phyloP scores from a whole-genome alignment of 2,329 filamentous ascomycete genomes.

The Aspergillus latus region DNA sequence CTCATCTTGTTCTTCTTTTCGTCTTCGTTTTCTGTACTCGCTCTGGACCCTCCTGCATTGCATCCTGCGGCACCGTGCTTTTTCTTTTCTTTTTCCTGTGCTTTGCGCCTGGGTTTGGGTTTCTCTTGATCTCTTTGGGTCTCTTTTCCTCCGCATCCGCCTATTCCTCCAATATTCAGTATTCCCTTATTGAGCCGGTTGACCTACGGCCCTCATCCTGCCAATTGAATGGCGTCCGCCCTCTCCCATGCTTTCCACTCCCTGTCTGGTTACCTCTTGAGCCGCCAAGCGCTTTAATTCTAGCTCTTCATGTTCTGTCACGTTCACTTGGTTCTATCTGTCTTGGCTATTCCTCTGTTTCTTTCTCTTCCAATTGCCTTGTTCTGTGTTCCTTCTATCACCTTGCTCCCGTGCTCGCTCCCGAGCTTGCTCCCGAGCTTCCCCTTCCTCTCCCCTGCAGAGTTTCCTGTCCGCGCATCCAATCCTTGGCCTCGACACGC shows the following conservation, averaged over 20 bases:
- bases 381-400: background rate
- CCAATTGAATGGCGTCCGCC: background rate
- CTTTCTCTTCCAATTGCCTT: slow-evolving; percentile 5
- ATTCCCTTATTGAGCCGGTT: background rate
- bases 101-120: slow-evolving; percentile 7
- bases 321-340: background rate
- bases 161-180: background rate
- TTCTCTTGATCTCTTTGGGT: slow-evolving; percentile 6
- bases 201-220: background rate
- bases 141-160: slow-evolving; percentile 1
- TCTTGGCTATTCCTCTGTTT: background rate
- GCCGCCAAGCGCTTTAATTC: slow-evolving; percentile 8
- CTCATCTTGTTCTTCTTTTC: slow-evolving; percentile 2
- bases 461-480: background rate
- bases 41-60: slow-evolving; percentile 1
- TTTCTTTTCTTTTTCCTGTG: slow-evolving; percentile 11
- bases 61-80: slow-evolving; percentile 14
- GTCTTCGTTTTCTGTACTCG: slow-evolving; percentile 11
- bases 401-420: no score
- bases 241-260: background rate
- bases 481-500: background rate
- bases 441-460: background rate
- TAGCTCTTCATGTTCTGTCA: background rate
- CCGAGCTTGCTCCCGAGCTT: no score
- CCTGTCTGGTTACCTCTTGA: background rate